Evolutionary conservation across 1,284 basidiomycete genomes (phyloP).

Genomic region (Marasmius fiardii): DNA sequence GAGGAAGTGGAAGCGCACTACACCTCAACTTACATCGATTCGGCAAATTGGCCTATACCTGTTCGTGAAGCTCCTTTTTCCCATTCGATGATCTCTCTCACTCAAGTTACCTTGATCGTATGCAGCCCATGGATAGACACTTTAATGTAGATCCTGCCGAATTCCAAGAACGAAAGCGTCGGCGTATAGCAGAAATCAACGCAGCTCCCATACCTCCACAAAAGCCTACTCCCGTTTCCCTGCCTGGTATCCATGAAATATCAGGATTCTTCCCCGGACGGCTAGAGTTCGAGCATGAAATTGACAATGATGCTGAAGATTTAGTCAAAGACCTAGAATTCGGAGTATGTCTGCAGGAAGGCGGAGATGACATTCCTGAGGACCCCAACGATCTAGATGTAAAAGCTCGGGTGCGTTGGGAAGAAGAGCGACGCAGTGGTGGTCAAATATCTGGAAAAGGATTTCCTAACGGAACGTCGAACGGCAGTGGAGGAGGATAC

Average conservation of each 20-base stretch:
- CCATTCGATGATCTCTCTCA: slow-evolving; percentile 5
- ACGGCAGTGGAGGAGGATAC: slow-evolving; percentile 46
- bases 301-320: slow-evolving; percentile 96
- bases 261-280: slow-evolving; percentile 94
- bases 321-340: slow-evolving; percentile 97
- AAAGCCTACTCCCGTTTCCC: slow-evolving; percentile 84
- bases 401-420: slow-evolving; percentile 61
- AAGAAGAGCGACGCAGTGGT: slow-evolving; percentile 51
- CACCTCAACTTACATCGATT: slow-evolving; percentile 77
- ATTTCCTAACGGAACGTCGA: slow-evolving; percentile 41
- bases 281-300: slow-evolving; percentile 95
- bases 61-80: slow-evolving; percentile 39
- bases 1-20: slow-evolving; percentile 96
- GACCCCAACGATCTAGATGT: slow-evolving; percentile 73
- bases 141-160: slow-evolving; percentile 78
- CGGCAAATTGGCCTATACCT: slow-evolving; percentile 74
- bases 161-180: slow-evolving; percentile 86
- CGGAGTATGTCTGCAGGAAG: slow-evolving; percentile 81
- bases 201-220: slow-evolving; percentile 48
- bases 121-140: slow-evolving; percentile 60
- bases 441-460: slow-evolving; percentile 28
- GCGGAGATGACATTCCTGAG: slow-evolving; percentile 79
- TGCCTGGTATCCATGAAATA: slow-evolving; percentile 93
- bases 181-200: slow-evolving; percentile 75
- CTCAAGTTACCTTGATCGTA: neutral